Base-by-base conservation (phyloP, 345 rosid genomes). In the Pugionium cornutum region DNA sequence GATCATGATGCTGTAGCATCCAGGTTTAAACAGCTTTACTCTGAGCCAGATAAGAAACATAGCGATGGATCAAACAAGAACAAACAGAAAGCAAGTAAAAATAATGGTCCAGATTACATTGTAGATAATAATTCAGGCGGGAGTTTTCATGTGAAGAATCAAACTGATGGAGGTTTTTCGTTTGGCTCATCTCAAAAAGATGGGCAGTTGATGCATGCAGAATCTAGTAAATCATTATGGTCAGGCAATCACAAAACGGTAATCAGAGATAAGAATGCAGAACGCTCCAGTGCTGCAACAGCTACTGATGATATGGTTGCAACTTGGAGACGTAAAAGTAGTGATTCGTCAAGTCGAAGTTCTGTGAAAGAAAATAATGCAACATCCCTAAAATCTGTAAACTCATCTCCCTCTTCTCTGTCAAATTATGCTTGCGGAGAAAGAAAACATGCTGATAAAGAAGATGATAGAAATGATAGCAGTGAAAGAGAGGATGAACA, bases 291-390 rank as follows among this genome's bases (percentile, higher is more conserved):
- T 73, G 84, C 86, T 73, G 80, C 83, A 65, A 67, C 80, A 50
- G 85, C 79, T 68, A 61, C 80, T 58, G 89, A 88, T 82, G 88
- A 84, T 73, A 82, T 85, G 88, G 84, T 84, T 74, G 80, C 83
- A 42, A 73, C 73, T 59, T 86, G 95, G 99, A 87, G 76, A 79
- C 83, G 76, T 66, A 90, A 88, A 81, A 86, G 88, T 70, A 88
- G 86, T 39, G 88, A 81, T 77, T 83, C 96, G 58, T 92, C 90
- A 9, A 78, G 89, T 47, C 83, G 74, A 79, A 92, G 91, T 78
- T 90, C 82, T 51, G 83, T 83, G 82, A 95, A 85, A 68, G 95
- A 84, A 58, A 69, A 79, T 61, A 79, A 76, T 82, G 84, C 59
- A 30, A 78, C 73, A 62, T 86, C 82, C 69, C 34, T 71, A 53